phyloP scores from a whole-genome alignment of 2,329 filamentous ascomycete genomes.

The Xylariaceae sp. region DNA sequence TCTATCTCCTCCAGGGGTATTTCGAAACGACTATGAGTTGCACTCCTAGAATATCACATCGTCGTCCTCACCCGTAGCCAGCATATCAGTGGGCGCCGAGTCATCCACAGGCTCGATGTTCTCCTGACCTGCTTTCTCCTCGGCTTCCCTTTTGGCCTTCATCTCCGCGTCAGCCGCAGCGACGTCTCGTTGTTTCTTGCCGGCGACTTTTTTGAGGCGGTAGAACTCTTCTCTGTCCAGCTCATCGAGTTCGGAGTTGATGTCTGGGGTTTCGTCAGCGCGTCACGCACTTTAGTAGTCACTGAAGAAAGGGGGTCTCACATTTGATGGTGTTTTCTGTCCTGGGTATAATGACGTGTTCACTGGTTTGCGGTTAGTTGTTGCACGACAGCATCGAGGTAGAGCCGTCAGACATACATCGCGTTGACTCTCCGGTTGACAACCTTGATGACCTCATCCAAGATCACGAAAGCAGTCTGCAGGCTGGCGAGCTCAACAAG shows the following conservation, averaged over 20 bases:
- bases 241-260: conserved; percentile 97
- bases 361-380: conserved; percentile 42
- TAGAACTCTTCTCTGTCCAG: conserved; percentile 98
- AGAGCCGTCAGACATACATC: conserved; percentile 53
- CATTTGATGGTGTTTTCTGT: conserved; percentile 99
- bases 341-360: conserved; percentile 93
- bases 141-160: conserved; percentile 63
- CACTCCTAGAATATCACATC: conserved; percentile 74
- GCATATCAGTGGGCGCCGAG: conserved; percentile 57
- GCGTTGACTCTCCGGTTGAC: conserved; percentile 98
- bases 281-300: conserved; percentile 1
- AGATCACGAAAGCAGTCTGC: conserved; percentile 95
- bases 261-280: conserved; percentile 52
- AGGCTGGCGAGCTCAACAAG: conserved; percentile 91
- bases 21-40: background rate
- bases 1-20: too few relatives aligned
- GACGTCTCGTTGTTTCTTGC: conserved; percentile 76
- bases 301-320: conserved; percentile 34
- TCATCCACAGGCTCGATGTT: conserved; percentile 35
- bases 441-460: conserved; percentile 99
- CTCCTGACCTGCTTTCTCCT: conserved; percentile 38
- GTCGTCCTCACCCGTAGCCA: conserved; percentile 73
- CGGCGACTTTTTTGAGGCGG: conserved; percentile 88
- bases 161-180: conserved; percentile 71
- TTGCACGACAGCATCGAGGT: background rate